A percentile compares a stretch with the other conserved stretches of the same genome.
These are phyloP conservation scores for Hericium erinaceus DNA, from an alignment of 768 basidiomycete species.

Conservation along the genomic window DNA sequence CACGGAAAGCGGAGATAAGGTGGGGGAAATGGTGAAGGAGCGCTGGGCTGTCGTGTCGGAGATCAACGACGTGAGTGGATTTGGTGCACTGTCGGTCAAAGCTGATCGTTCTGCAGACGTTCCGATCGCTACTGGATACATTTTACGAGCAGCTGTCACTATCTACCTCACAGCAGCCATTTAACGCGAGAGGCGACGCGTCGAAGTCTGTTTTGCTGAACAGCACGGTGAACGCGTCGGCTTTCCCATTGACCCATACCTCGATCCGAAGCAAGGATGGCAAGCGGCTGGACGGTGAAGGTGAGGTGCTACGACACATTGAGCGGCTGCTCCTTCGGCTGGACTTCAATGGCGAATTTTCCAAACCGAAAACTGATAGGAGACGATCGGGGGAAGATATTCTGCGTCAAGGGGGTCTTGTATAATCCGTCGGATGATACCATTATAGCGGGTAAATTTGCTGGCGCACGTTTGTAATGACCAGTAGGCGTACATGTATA, in stretches of 20 bases:
- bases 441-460: background rate
- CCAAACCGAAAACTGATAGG: constrained; percentile 24
- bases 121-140: constrained; percentile 55
- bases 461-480: no score
- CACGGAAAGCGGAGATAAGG: constrained; percentile 40
- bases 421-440: constrained; percentile 9
- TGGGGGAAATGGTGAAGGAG: constrained; percentile 68
- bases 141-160: constrained; percentile 77
- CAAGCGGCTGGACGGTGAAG: constrained; percentile 48
- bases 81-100: background rate
- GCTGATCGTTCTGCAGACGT: constrained; percentile 34
- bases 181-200: constrained; percentile 50
- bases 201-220: constrained; percentile 65
- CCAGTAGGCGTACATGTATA: background rate
- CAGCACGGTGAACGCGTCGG: constrained; percentile 38
- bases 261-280: constrained; percentile 42
- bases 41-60: constrained; percentile 60
- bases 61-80: constrained; percentile 56
- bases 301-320: constrained; percentile 67
- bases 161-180: constrained; percentile 69
- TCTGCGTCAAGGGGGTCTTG: constrained; percentile 33
- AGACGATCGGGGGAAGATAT: constrained; percentile 25
- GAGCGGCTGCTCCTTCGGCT: constrained; percentile 75
- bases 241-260: constrained; percentile 26
- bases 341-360: constrained; percentile 78